These are phyloP conservation scores for Diaporthe eres DNA, from an alignment of 2,329 filamentous ascomycete species.

Conservation along the genomic window DNA sequence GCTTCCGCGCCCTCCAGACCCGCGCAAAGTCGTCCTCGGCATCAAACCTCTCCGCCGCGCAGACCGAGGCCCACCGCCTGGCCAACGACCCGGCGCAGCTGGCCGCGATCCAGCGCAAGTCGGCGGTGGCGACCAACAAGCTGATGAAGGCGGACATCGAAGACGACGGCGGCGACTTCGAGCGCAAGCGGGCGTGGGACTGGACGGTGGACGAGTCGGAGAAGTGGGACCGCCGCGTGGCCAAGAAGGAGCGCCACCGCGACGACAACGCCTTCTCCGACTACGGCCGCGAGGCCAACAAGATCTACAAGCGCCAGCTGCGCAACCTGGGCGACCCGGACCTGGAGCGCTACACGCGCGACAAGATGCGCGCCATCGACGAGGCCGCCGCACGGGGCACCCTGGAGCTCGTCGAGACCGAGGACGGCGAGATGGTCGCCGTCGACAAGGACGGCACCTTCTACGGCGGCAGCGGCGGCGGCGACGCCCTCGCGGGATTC, in stretches of 20 bases:
- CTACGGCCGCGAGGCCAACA: slow-evolving; percentile 87
- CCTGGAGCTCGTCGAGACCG: slow-evolving; percentile 95
- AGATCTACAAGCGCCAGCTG: slow-evolving; percentile 94
- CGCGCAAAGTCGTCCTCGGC: slow-evolving; percentile 80
- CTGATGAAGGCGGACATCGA: slow-evolving; percentile 92
- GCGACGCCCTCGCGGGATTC: slow-evolving; percentile 85
- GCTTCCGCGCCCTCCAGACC: slow-evolving; percentile 89
- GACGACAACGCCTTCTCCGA: slow-evolving; percentile 93
- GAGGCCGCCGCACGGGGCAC: slow-evolving; percentile 87
- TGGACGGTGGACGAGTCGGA: slow-evolving; percentile 97
- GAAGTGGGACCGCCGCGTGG: slow-evolving; percentile 90
- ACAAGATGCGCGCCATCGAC: slow-evolving; percentile 89
- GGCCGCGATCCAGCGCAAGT: slow-evolving; percentile 84
- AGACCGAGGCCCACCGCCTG: slow-evolving; percentile 84
- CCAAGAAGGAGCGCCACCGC: slow-evolving; percentile 84
- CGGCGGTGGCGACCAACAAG: slow-evolving; percentile 91
- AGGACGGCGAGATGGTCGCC: slow-evolving; percentile 92
- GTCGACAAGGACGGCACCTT: slow-evolving; percentile 93
- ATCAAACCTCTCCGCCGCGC: slow-evolving; percentile 86
- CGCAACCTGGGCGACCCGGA: slow-evolving; percentile 80
- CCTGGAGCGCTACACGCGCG: slow-evolving; percentile 85
- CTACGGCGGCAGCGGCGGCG: slow-evolving; percentile 89
- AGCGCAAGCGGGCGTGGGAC: slow-evolving; percentile 98
- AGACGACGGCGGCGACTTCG: slow-evolving; percentile 89
- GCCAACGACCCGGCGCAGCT: slow-evolving; percentile 84